Conservation (phyloP, 2,329 filamentous ascomycete genomes). For the Epichloe aotearoae region DNA sequence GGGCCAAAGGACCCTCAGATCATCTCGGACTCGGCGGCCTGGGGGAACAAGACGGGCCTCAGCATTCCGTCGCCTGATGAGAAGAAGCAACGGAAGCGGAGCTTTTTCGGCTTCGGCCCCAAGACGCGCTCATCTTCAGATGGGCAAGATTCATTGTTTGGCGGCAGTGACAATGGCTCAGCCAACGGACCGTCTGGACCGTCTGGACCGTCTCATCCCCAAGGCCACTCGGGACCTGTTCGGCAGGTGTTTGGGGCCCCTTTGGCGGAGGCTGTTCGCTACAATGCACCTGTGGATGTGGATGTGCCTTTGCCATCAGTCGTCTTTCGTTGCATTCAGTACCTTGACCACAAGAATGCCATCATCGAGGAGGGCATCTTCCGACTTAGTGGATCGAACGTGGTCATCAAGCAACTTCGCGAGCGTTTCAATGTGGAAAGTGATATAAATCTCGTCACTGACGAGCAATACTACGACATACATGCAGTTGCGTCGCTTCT, state of each 20-base stretch:
- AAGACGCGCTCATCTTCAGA: conserved; percentile 47
- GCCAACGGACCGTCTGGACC: conserved; percentile 23
- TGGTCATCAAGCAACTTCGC: conserved; percentile 79
- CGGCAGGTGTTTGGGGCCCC: conserved; percentile 74
- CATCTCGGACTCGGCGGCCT: conserved; percentile 70
- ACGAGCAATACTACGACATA: conserved; percentile 83
- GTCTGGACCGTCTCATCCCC: conserved; percentile 16
- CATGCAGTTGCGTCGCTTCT: conserved; percentile 89
- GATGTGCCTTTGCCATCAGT: conserved; percentile 75
- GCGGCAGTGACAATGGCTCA: conserved; percentile 32
- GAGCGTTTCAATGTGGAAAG: conserved; percentile 91
- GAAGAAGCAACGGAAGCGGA: conserved; percentile 68
- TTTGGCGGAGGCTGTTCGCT: conserved; percentile 73
- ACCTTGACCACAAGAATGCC: conserved; percentile 71
- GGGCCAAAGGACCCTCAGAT: conserved; percentile 71
- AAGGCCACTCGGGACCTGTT: conserved; percentile 38
- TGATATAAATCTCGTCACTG: conserved; percentile 74
- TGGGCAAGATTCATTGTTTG: conserved; percentile 41
- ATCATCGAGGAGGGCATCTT: conserved; percentile 89
- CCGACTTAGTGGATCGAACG: conserved; percentile 89
- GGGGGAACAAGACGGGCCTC: conserved; percentile 59
- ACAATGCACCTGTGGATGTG: conserved; percentile 59
- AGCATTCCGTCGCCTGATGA: conserved; percentile 47
- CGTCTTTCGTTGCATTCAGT: conserved; percentile 90
- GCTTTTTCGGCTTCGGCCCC: conserved; percentile 58